These are phyloP conservation scores for Moesziomyces sp. DNA, from an alignment of 1,284 basidiomycete species.

Conservation along the genomic window DNA sequence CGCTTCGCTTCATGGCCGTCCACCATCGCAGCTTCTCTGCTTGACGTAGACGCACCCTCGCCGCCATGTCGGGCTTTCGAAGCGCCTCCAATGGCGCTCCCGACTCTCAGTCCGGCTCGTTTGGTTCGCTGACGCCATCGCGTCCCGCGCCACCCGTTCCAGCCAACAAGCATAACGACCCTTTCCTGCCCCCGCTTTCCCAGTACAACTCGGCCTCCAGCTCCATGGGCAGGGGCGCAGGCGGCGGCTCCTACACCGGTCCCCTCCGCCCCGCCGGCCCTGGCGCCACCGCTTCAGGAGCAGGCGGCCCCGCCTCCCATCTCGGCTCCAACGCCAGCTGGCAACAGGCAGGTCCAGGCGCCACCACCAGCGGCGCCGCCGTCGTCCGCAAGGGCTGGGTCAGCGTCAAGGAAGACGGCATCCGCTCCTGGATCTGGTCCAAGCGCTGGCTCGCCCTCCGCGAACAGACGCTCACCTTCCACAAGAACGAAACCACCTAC, in stretches of 20 bases:
- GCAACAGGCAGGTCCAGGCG: conserved; percentile 47
- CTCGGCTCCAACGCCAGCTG: conserved; percentile 32
- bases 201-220: conserved; percentile 39
- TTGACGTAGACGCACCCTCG: background rate
- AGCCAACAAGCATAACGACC: conserved; percentile 44
- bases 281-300: conserved; percentile 33
- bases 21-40: background rate
- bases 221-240: conserved; percentile 46
- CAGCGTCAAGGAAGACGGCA: conserved; percentile 67
- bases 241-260: conserved; percentile 61
- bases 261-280: conserved; percentile 59
- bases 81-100: conserved; percentile 23
- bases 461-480: conserved; percentile 82
- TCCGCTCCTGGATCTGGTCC: conserved; percentile 87
- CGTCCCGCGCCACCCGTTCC: conserved; percentile 62
- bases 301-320: conserved; percentile 29
- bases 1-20: background rate
- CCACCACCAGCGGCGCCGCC: conserved; percentile 46
- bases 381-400: conserved; percentile 66
- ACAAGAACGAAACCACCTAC: conserved; percentile 85
- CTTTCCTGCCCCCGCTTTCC: conserved; percentile 57
- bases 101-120: conserved; percentile 23
- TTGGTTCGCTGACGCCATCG: conserved; percentile 58
- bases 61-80: conserved; percentile 47
- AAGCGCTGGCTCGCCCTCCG: conserved; percentile 89